These are phyloP conservation scores for Nicotiana attenuata DNA, from an alignment of 257 asterid species.

Conservation along the genomic window DNA sequence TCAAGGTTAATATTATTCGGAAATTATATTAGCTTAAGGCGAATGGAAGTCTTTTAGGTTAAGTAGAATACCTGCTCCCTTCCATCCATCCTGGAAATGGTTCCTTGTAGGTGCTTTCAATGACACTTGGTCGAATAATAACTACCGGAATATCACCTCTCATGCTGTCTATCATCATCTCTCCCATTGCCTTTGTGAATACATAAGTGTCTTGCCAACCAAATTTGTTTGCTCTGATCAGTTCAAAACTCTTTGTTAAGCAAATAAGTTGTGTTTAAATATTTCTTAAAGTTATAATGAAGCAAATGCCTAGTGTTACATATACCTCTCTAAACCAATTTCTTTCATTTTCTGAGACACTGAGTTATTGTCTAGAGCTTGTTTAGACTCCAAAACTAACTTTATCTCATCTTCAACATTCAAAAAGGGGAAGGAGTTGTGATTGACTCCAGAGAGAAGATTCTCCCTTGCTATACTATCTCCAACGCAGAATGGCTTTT, in stretches of 20 bases:
- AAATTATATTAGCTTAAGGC: not conserved
- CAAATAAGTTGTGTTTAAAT: not conserved
- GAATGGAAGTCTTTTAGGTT: not conserved
- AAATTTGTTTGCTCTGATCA: slow-evolving; percentile 78
- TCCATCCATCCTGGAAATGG: slow-evolving; percentile 99
- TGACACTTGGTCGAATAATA: slow-evolving; percentile 85
- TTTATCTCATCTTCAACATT: slow-evolving; percentile 77
- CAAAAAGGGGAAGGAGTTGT: slow-evolving; percentile 34
- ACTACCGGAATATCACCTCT: slow-evolving; percentile 83
- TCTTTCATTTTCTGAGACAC: slow-evolving; percentile 63
- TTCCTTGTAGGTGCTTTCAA: slow-evolving; percentile 91
- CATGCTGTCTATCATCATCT: slow-evolving; percentile 81
- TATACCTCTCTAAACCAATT: slow-evolving; percentile 76
- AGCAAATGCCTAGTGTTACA: not conserved
- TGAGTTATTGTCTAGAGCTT: slow-evolving; percentile 31
- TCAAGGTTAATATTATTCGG: not conserved
- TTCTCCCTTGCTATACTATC: slow-evolving; percentile 62
- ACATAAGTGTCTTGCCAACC: slow-evolving; percentile 99
- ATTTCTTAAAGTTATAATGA: not conserved
- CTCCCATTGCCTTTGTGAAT: slow-evolving; percentile 98
- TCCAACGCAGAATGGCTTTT: slow-evolving; percentile 65
- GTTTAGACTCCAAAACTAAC: slow-evolving; percentile 59
- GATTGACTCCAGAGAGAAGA: slow-evolving; percentile 27
- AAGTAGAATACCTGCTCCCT: slow-evolving; percentile 68
- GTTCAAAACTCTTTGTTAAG: not conserved